A percentile compares a stretch with the other conserved stretches of the same genome.
Evolutionary conservation across 805 yeast species (phyloP).

Genomic region (Candida insectalens): DNA sequence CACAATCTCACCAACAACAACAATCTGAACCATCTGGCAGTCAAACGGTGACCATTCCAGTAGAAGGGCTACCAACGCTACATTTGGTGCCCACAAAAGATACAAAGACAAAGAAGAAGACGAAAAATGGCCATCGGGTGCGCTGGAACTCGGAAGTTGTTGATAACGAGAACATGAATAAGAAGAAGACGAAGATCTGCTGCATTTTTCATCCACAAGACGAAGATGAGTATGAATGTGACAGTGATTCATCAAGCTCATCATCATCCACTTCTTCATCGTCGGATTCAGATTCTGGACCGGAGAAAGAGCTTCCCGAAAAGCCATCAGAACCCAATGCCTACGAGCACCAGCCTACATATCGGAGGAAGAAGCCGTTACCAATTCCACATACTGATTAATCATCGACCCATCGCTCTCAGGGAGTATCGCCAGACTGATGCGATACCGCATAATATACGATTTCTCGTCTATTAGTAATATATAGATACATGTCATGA

Average conservation of each 20-base stretch:
- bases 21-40: too few species aligned
- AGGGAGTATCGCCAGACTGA: neutral
- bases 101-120: slow-evolving; percentile 7
- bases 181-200: slow-evolving; percentile 86
- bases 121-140: slow-evolving; percentile 39
- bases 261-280: slow-evolving; percentile 13
- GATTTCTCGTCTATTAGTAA: neutral
- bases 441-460: neutral
- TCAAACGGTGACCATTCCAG: slow-evolving; percentile 11
- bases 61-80: slow-evolving; percentile 12
- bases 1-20: neutral
- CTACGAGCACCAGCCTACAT: slow-evolving; percentile 78
- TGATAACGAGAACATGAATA: slow-evolving; percentile 83
- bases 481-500: neutral
- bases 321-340: slow-evolving; percentile 51
- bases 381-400: neutral
- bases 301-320: slow-evolving; percentile 9
- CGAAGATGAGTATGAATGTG: slow-evolving; percentile 30
- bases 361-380: slow-evolving; percentile 22
- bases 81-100: slow-evolving; percentile 12
- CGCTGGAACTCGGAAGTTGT: slow-evolving; percentile 80
- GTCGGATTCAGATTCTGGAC: slow-evolving; percentile 11
- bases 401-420: neutral
- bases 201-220: slow-evolving; percentile 79
- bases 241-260: slow-evolving; percentile 9